Conservation (phyloP, 2,329 filamentous ascomycete genomes). For the Pseudogymnoascus sp. region DNA sequence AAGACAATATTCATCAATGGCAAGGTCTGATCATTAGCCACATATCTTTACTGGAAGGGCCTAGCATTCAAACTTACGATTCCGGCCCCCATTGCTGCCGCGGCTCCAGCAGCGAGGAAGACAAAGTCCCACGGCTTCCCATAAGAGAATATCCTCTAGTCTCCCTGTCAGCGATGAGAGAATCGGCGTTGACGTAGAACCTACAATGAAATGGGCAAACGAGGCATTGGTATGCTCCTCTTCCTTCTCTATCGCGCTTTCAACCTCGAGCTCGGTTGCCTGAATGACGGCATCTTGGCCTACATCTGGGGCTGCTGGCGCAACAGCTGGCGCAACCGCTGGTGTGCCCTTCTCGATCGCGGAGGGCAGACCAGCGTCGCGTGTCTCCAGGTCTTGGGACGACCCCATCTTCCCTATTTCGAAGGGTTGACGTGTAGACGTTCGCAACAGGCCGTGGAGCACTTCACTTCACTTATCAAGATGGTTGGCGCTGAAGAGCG, state of each 20-base stretch:
- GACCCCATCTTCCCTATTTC: not conserved
- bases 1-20: constrained; percentile 55
- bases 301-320: not conserved
- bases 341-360: not conserved
- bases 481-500: not conserved
- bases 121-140: constrained; percentile 45
- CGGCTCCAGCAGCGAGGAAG: constrained; percentile 38
- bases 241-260: not conserved
- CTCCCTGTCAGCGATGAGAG: not conserved
- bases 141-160: constrained; percentile 40
- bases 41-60: not conserved
- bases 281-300: not conserved
- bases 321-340: not conserved
- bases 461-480: not conserved
- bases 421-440: not conserved
- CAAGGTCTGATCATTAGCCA: constrained; percentile 35
- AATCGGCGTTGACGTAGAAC: not conserved
- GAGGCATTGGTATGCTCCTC: not conserved
- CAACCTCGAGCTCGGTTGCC: not conserved
- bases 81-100: constrained; percentile 45
- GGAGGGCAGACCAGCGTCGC: not conserved
- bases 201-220: not conserved
- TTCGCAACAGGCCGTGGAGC: not conserved
- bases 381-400: not conserved
- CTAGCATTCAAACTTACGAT: constrained; percentile 27